These are phyloP conservation scores for Kazachstania martiniae DNA, from an alignment of 805 yeast species.

Conservation along the genomic window DNA sequence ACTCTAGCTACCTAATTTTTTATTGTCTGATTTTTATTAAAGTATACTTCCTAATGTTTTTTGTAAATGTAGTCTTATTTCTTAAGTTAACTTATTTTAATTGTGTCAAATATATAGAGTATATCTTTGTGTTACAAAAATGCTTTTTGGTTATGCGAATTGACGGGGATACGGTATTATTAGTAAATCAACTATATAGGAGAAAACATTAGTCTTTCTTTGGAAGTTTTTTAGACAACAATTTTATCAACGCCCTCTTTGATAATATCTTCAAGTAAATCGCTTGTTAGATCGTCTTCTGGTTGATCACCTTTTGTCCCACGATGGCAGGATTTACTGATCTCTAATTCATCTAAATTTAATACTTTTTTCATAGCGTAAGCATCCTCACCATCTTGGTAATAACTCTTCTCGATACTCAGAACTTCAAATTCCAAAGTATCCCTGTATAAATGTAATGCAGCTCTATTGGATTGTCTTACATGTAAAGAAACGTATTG, in stretches of 20 bases:
- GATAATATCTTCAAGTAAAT: constrained; percentile 32
- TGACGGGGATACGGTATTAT: too few species aligned
- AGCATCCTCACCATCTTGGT: constrained; percentile 97
- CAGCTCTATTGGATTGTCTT: constrained; percentile 87
- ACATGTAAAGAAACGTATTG: constrained; percentile 85
- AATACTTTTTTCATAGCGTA: constrained; percentile 80
- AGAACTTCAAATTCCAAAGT: constrained; percentile 75
- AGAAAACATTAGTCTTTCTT: too few species aligned
- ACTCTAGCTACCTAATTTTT: constrained; percentile 88
- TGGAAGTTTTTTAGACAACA: constrained; percentile 11
- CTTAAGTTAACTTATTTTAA: too few species aligned
- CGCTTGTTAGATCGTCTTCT: constrained; percentile 47
- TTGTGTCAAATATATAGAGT: too few species aligned
- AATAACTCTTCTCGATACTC: constrained; percentile 76
- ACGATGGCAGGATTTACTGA: constrained; percentile 40
- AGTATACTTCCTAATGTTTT: too few species aligned
- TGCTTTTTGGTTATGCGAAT: too few species aligned
- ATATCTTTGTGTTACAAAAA: too few species aligned
- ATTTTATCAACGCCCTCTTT: constrained; percentile 14
- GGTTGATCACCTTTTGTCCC: constrained; percentile 10
- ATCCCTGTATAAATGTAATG: constrained; percentile 81
- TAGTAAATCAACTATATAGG: too few species aligned
- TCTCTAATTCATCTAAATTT: constrained; percentile 48
- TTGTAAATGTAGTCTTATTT: too few species aligned
- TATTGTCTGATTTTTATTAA: constrained; percentile 40